Base-by-base conservation (phyloP, 2,329 filamentous ascomycete species). In the Pseudocercospora fijiensis region DNA sequence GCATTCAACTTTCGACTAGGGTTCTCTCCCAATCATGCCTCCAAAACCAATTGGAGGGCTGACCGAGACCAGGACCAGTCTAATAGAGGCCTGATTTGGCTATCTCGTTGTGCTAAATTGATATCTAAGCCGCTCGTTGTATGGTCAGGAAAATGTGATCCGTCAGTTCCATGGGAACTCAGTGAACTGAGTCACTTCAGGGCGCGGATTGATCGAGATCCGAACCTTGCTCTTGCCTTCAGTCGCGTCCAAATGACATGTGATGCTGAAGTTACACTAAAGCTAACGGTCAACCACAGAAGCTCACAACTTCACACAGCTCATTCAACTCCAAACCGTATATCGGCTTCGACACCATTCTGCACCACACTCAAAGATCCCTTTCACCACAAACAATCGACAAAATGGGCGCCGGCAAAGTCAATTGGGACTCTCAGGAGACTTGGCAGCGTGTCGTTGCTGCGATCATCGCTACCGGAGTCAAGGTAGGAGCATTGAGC, bases 391-490 rank as follows among this genome's bases (percentile, higher is more conserved):
- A 24, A 56, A 51, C 58, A 18, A 28, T 22, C 28, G 58, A 47
- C 67, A 62, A 16, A 24, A 69, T 68, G 64, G 53, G 65, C 11
- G 62, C 57, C 22, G 63, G 51, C 18, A 65, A 71, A 0, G 75
- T 78, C 65, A 72, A 79, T 55, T 80, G 78, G 78, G 65, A 75
- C 33, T 68, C 73, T 51, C 67, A 70, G 2, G 75, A 76, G 8
- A 73, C 71, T 9, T 73, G 74, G 61, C 75, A 80, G 67, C 75
- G 78, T 18, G 71, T 81, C 0, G 71, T 80, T n/a, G 76, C 77
- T 1, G 73, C 76, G 4, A 71, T 80, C 55, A 74, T 80, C 56
- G 79, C 76, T 0, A 74, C 72, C 10, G 72, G 70, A 52, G 70
- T 73, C 58, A 76, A 73, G 61, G 79, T 79, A 58, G 28, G 8